These are phyloP conservation scores for Calvatia gigantea DNA, from an alignment of 768 basidiomycete genomes.

Conservation along the genomic window DNA sequence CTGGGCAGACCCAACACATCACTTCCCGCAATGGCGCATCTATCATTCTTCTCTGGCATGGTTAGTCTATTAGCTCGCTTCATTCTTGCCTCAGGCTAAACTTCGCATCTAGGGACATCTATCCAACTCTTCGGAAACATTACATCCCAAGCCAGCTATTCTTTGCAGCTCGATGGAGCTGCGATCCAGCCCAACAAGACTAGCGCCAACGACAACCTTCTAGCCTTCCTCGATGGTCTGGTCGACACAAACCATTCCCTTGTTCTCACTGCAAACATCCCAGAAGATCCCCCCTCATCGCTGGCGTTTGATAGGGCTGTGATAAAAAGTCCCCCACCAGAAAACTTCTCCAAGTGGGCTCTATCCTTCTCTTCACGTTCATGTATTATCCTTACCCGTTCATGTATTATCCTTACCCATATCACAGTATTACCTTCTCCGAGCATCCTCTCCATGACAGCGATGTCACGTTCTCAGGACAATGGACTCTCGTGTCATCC, in stretches of 20 bases:
- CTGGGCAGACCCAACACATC: conserved; percentile 57
- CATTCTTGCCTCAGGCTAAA: background rate
- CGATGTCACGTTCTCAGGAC: conserved; percentile 47
- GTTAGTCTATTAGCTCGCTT: conserved; percentile 32
- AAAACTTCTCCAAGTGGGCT: conserved; percentile 26
- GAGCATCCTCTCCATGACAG: conserved; percentile 39
- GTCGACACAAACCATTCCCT: conserved; percentile 50
- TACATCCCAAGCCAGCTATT: conserved; percentile 36
- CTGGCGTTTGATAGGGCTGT: conserved; percentile 58
- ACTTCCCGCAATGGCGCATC: conserved; percentile 60
- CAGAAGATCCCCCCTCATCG: conserved; percentile 27
- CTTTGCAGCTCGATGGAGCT: conserved; percentile 49
- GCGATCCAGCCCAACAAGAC: conserved; percentile 20
- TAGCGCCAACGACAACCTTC: conserved; percentile 31
- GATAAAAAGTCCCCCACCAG: conserved; percentile 35
- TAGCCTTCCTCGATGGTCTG: conserved; percentile 49
- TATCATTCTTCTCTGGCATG: conserved; percentile 56
- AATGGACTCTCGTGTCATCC: conserved; percentile 43
- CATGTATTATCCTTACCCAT: background rate
- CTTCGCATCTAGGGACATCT: conserved; percentile 49
- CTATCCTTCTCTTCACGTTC: background rate
- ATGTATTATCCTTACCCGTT: background rate
- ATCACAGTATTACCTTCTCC: conserved; percentile 30
- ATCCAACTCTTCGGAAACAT: conserved; percentile 57
- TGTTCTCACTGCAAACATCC: conserved; percentile 45